Percentiles rank a stretch among this genome's conserved stretches.
phyloP scores from a whole-genome alignment of 768 basidiomycete species.

The Phylloporus arenicola region DNA sequence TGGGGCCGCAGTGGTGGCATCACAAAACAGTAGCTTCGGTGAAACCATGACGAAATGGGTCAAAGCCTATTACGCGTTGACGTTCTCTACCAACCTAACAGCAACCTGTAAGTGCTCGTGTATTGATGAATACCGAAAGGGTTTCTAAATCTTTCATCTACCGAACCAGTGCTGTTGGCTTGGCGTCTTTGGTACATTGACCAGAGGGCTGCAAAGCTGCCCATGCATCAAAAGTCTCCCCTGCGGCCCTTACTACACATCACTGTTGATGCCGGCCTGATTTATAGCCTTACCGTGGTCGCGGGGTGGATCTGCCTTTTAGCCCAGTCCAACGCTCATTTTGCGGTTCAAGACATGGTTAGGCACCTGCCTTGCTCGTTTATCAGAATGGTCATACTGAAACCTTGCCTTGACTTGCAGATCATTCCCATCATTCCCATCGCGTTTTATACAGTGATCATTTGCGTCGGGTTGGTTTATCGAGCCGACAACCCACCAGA shows the following conservation, averaged over 20 bases:
- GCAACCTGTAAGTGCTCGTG: slow-evolving; percentile 20
- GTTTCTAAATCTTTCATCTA: background rate
- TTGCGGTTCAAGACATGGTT: slow-evolving; percentile 10
- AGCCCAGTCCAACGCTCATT: slow-evolving; percentile 1
- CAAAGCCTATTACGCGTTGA: slow-evolving; percentile 27
- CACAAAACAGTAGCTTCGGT: slow-evolving; percentile 19
- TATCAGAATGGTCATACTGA: background rate
- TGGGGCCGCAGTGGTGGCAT: slow-evolving; percentile 5
- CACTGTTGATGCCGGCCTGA: slow-evolving; percentile 5
- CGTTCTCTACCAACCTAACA: slow-evolving; percentile 28
- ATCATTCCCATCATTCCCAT: slow-evolving; percentile 10
- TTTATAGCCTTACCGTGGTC: slow-evolving; percentile 8
- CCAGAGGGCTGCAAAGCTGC: background rate
- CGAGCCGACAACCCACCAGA: background rate
- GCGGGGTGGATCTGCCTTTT: background rate
- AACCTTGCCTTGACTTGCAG: background rate
- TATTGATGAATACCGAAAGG: background rate
- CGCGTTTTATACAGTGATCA: slow-evolving; percentile 10
- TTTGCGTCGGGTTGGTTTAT: slow-evolving; percentile 1
- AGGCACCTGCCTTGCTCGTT: background rate
- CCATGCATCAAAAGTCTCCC: background rate
- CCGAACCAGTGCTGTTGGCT: background rate
- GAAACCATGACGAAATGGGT: slow-evolving; percentile 26
- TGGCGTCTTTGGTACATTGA: slow-evolving; percentile 8
- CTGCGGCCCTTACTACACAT: background rate